Evolutionary conservation across 176 grass and related monocot species (phyloP), one percentile per base, ranked within the genome.

Genomic region (Puccinellia tenuiflora): DNA sequence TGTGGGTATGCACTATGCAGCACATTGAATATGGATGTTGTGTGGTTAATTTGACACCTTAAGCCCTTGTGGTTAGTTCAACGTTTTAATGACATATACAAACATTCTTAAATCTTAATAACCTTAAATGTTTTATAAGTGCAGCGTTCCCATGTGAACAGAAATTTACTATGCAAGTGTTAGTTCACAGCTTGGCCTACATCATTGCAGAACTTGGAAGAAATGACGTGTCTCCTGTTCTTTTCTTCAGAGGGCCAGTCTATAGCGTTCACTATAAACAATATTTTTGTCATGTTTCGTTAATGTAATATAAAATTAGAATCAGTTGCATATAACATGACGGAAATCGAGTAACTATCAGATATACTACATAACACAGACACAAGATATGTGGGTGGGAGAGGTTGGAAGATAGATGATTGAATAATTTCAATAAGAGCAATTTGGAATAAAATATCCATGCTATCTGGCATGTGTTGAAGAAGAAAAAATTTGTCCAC

Each of bases 1-100:
- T 94, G 21, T 94, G 92, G 92, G 95, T 94, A 94, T 42, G 86
- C 30, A 67, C 5, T 94, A 93, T 42, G 86, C 30, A 72, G 7
- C 30, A 43, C 30, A 85, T 21, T 79, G 68, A 76, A 43, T 69
- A 13, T 63, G 24, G 4, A 42, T 51, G 52, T 76, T 57, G 63
- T 60, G 16, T 79, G 56, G 16, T 74, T 67, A 75, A 22, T 79
- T 55, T 73, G 47, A 78, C 31, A 77, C 17, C 31, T 2, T 78
- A 72, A 71, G 26, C 13, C n/a, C 54, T 50, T 29, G 17, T 50
- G 70, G 4, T 73, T 30, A 31, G 45, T 51, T 48, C 70, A 72
- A 46, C 7, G 13, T 29, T 31, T 71, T 51, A 21, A 50, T 73
- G 14, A 83, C 73, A 88, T 39, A 79, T 55, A 34, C 3, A 22